Evolutionary conservation across 352 stramenopile genomes (phyloP), one percentile per base, ranked within the genome.

Genomic region (Globisporangium ultimum): DNA sequence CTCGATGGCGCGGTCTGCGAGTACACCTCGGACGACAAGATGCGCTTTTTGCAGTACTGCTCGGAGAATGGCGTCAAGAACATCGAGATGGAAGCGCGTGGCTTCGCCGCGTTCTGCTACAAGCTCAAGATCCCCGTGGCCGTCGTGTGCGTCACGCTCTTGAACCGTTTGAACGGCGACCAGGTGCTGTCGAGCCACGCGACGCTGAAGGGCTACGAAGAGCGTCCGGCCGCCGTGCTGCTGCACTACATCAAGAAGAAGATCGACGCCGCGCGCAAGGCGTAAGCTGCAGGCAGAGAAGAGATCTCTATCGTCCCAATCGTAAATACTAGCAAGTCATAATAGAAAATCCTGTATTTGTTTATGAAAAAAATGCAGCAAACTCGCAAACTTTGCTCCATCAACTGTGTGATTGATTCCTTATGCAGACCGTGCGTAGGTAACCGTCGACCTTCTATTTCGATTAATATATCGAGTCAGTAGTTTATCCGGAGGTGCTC

Each of bases 1-100:
- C 67, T 94, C n/a, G 84, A 94, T 38, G 84, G 84, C 36, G 82
- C 84, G 43, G 87, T 92, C 59, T 90, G 80, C 63, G 81, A 92
- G 61, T 91, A 85, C 69, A 85, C 80, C 13, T 54, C 73, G 18
- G 82, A 94, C 34, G 80, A 94, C 66, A 91, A 92, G 66, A 77
- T 91, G 58, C 61, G 59, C 15, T 94, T 90, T 61, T 61, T 94
- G 49, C 61, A 87, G 41, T 71, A 66, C 36, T 72, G 76, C 24
- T 68, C 78, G 4, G 73, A 67, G 15, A 66, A 64, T 12, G 83
- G 85, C 38, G 81, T 92, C 38, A 77, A 79, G 56, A 94, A 94
- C 75, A 94, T 94, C 36, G 85, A 94, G 67, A 94, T 94, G 85
- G 85, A 94, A 63, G 84, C 75, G 24, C 72, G 76, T 13, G 61